Percentiles rank a stretch among this genome's conserved stretches.
Conservation (phyloP, 371 early-diverging fungal genomes). For the Mortierella sp. region DNA sequence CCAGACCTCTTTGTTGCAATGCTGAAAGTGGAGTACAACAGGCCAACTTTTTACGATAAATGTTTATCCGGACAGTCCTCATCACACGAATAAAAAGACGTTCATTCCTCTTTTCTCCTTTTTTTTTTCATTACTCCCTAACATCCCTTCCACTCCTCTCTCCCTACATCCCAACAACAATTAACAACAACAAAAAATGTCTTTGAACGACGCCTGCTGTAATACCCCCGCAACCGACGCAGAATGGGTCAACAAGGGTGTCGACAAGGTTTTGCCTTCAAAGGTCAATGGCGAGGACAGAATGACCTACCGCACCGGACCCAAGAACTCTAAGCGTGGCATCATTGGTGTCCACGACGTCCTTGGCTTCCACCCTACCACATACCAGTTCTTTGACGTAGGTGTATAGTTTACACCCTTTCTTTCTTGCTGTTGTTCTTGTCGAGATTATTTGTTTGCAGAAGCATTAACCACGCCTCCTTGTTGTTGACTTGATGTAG, state of each 20-base stretch:
- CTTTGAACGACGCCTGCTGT: constrained; percentile 47
- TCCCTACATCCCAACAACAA: background rate
- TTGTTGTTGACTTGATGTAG: background rate
- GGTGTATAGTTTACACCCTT: background rate
- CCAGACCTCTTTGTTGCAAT: no score
- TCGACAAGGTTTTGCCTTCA: constrained; percentile 9
- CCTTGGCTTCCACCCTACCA: constrained; percentile 41
- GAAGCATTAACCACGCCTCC: no score
- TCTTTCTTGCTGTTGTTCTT: background rate
- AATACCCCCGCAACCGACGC: constrained; percentile 49
- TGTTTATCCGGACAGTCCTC: background rate
- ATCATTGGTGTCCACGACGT: constrained; percentile 50
- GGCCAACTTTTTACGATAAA: background rate
- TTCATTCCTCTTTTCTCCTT: background rate
- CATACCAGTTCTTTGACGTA: constrained; percentile 52
- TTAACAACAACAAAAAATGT: constrained; percentile 13
- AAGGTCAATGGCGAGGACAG: constrained; percentile 37
- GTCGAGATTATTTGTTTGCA: background rate
- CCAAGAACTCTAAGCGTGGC: constrained; percentile 54
- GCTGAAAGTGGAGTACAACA: no score
- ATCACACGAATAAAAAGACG: background rate
- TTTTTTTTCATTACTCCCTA: no score
- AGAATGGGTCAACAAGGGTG: constrained; percentile 49
- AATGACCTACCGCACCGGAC: constrained; percentile 45
- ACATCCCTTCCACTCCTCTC: background rate